phyloP scores from a whole-genome alignment of 148 eudicot genomes.

The Heliosperma pusillum region DNA sequence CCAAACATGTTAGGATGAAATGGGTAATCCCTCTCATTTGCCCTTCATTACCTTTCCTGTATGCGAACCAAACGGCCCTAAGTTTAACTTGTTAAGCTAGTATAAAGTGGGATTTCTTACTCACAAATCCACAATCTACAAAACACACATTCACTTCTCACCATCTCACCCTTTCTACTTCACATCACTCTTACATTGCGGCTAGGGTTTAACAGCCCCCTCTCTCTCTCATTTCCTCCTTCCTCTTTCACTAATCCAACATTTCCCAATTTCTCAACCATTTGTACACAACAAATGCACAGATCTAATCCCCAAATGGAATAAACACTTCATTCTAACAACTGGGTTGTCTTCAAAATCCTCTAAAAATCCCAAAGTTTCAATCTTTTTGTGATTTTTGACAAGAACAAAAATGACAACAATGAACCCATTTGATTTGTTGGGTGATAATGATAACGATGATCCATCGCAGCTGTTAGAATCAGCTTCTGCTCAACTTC shows the following conservation, averaged over 20 bases:
- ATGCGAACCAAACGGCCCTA: too few species aligned
- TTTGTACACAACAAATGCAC: background rate
- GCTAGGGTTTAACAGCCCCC: slow-evolving; percentile 50
- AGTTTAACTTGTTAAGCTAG: too few species aligned
- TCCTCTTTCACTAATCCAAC: background rate
- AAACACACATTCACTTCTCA: background rate
- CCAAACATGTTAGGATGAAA: too few species aligned
- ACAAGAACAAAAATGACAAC: slow-evolving; percentile 46
- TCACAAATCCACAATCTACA: background rate
- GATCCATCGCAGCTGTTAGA: slow-evolving; percentile 57
- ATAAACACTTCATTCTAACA: background rate
- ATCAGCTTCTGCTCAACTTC: slow-evolving; percentile 36
- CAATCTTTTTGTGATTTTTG: background rate
- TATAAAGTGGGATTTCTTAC: background rate
- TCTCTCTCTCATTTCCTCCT: too few species aligned
- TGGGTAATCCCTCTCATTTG: too few species aligned
- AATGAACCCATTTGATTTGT: slow-evolving; percentile 70
- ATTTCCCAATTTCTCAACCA: background rate
- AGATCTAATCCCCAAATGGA: slow-evolving; percentile 21
- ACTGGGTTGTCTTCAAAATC: slow-evolving; percentile 10
- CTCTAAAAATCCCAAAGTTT: slow-evolving; percentile 4
- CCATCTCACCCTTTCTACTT: slow-evolving; percentile 17
- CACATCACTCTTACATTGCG: slow-evolving; percentile 36
- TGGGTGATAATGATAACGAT: slow-evolving; percentile 66
- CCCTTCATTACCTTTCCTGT: too few species aligned